Base-by-base conservation (phyloP, 495 filamentous ascomycete species). In the Aspergillus panamensis region DNA sequence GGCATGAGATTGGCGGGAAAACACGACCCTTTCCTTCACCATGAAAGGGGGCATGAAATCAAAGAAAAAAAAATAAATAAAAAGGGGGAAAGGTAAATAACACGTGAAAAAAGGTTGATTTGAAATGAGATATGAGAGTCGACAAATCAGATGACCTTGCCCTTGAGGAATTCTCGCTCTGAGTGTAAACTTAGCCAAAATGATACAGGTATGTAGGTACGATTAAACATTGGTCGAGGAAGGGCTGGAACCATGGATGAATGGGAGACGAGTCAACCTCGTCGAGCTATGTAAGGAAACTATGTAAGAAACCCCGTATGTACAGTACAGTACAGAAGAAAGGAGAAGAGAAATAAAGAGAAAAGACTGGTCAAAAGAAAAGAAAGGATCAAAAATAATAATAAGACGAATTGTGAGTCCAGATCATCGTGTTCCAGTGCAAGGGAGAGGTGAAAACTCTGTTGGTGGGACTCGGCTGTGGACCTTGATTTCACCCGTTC, bases 381-480 rank as follows among this genome's bases (percentile, higher is more conserved):
- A 35, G 48, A 30, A 51, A 60, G 30, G 29, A 14, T 25, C 25
- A 57, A 45, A 54, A 44, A 17, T 30, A 45, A 21, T 29, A 54
- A 12, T 44, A 45, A 43, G 30, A 44, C 37, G 40, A 45, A 29
- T 9, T 31, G 51, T 54, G n/a, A n/a, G 29, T 52, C 56, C 25
- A 47, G 56, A 58, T 58, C 56, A 20, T 47, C 42, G 19, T 45
- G 47, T 59, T 55, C 45, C 21, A 43, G 53, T 57, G 61, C 57
- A 63, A 63, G 61, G 61, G 57, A 13, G 17, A 31, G 17, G 54
- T 59, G 61, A 63, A 63, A 63, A 63, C 50, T 63, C 61, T 63
- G 61, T 16, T 58, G 49, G 61, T 60, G 61, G 57, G 53, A 45
- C 57, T 51, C 16, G 20, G 21, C 13, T 21, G 54, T 51, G 60